Conservation (phyloP, 2,329 filamentous ascomycete genomes). For the Lojkania enalia region DNA sequence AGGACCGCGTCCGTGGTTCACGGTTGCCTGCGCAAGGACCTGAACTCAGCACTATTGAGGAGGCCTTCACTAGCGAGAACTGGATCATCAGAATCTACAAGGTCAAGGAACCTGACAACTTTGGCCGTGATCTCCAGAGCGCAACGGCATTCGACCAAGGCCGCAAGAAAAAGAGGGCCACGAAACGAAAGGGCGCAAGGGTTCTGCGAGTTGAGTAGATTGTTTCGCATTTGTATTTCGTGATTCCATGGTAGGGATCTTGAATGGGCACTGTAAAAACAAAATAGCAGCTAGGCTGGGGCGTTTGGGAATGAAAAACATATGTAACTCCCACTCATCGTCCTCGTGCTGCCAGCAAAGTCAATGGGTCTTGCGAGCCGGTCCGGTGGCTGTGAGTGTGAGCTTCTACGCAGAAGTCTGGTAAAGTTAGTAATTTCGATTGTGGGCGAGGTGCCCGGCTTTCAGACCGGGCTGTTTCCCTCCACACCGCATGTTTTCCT, state of each 20-base stretch:
- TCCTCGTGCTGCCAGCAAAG: too few relatives aligned
- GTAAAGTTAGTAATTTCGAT: too few relatives aligned
- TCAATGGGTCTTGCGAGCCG: too few relatives aligned
- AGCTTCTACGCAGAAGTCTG: too few relatives aligned
- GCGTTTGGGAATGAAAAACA: constrained; percentile 37
- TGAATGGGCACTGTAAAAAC: constrained; percentile 34
- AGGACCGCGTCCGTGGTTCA: constrained; percentile 83
- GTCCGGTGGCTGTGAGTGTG: too few relatives aligned
- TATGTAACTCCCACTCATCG: constrained; percentile 6
- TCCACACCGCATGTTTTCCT: too few relatives aligned
- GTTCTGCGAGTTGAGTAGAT: constrained; percentile 71
- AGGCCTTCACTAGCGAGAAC: constrained; percentile 98
- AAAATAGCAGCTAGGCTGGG: constrained; percentile 23
- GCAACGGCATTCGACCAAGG: constrained; percentile 73
- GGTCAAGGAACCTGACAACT: constrained; percentile 97
- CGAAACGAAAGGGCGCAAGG: constrained; percentile 72
- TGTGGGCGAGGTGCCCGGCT: too few relatives aligned
- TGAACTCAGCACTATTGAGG: constrained; percentile 84
- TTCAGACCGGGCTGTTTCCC: too few relatives aligned
- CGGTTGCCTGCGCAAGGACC: constrained; percentile 83
- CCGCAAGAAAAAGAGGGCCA: constrained; percentile 79
- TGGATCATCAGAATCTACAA: constrained; percentile 99
- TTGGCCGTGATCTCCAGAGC: constrained; percentile 82
- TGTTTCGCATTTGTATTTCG: background rate
- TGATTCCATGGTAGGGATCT: constrained; percentile 21